Conservation (phyloP, 768 basidiomycete species). For the Collybiopsis luxurians region DNA sequence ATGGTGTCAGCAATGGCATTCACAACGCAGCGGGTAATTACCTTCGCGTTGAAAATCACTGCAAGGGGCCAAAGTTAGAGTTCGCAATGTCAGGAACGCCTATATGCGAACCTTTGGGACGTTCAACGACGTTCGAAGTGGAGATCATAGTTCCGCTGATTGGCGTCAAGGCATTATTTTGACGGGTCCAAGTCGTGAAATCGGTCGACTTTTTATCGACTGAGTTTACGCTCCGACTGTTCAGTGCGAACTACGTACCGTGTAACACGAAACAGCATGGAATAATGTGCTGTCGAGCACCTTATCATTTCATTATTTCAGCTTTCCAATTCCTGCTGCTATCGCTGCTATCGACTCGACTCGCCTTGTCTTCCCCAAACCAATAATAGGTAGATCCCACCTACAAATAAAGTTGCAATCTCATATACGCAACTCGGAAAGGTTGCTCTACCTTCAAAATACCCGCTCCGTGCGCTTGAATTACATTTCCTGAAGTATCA, state of each 20-base stretch:
- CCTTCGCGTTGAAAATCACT: conserved; percentile 56
- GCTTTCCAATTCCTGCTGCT: conserved; percentile 30
- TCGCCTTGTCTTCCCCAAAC: conserved; percentile 61
- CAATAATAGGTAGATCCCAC: conserved; percentile 57
- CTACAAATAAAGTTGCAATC: conserved; percentile 19
- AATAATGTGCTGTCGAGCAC: conserved; percentile 49
- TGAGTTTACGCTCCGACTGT: background rate
- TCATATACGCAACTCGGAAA: background rate
- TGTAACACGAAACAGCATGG: conserved; percentile 58
- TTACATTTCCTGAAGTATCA: conserved; percentile 57
- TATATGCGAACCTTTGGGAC: conserved; percentile 51
- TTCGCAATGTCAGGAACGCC: background rate
- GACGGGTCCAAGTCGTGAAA: conserved; percentile 52
- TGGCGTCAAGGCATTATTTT: conserved; percentile 56
- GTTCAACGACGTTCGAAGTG: conserved; percentile 54
- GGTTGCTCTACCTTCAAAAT: conserved; percentile 43
- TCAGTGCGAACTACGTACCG: conserved; percentile 26
- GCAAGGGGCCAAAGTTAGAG: background rate
- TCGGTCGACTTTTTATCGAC: conserved; percentile 39
- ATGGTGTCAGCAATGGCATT: background rate
- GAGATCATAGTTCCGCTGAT: conserved; percentile 55
- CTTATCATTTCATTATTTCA: conserved; percentile 47
- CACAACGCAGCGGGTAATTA: conserved; percentile 15
- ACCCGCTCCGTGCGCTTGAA: conserved; percentile 64
- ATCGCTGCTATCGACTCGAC: too few species aligned